phyloP scores from a whole-genome alignment of 2,329 filamentous ascomycete species.

The Albophoma yamanashiensis region DNA sequence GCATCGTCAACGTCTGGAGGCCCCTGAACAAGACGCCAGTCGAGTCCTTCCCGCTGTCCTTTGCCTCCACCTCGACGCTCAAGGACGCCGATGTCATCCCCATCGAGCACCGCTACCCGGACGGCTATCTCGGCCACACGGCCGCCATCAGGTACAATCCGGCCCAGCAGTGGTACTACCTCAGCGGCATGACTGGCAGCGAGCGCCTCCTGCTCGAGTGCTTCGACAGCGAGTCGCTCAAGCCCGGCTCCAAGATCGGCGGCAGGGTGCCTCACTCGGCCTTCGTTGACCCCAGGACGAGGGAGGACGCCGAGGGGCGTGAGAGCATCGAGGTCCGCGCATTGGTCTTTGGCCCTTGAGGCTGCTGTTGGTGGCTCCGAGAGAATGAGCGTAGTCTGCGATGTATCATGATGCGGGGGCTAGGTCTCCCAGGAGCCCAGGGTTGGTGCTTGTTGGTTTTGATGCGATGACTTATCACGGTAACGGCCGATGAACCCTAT shows the following conservation, averaged over 20 bases:
- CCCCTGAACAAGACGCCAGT: slow-evolving; percentile 49
- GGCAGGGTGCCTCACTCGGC: slow-evolving; percentile 62
- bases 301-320: slow-evolving; percentile 56
- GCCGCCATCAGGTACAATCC: slow-evolving; percentile 54
- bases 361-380: neutral
- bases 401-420: neutral
- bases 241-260: slow-evolving; percentile 37
- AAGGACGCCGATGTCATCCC: slow-evolving; percentile 54
- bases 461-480: too few species aligned
- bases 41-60: slow-evolving; percentile 56
- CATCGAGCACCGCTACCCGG: slow-evolving; percentile 60
- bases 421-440: neutral
- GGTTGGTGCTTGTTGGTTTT: neutral
- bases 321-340: slow-evolving; percentile 88
- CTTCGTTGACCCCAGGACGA: slow-evolving; percentile 66
- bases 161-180: slow-evolving; percentile 66
- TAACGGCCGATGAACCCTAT: neutral
- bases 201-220: slow-evolving; percentile 72
- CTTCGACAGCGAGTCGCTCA: slow-evolving; percentile 54
- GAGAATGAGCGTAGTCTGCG: neutral
- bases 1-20: slow-evolving; percentile 84
- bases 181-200: slow-evolving; percentile 63
- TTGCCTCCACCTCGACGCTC: slow-evolving; percentile 54
- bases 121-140: slow-evolving; percentile 61
- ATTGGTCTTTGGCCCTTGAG: slow-evolving; percentile 62